Evolutionary conservation across 768 basidiomycete genomes (phyloP), one percentile per base, ranked within the genome.

Genomic region (Lyophyllum decastes): DNA sequence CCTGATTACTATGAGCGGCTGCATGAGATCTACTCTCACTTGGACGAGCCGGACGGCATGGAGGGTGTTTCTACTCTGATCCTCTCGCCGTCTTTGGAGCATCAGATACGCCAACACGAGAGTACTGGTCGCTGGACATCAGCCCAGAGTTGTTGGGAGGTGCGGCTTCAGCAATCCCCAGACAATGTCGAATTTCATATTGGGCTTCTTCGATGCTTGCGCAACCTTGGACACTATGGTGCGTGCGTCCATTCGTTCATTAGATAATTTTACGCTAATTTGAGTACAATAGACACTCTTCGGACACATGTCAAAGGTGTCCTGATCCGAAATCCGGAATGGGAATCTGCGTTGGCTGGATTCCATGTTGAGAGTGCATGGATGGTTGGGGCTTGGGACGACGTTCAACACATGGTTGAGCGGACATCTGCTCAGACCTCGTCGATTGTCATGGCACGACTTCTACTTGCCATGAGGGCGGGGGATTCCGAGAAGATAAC

Each of bases 11-110:
- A 94, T 68, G 97, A 98, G 66, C 85, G 87, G 17, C 77, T 99
- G 7, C 97, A 99, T 64, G 89, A 97, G 71, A 95, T 98, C 59
- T 99, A 99, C 70, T 89, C 96, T 12, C 85, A 95, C 55, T 79
- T 99, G 7, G 94, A 99, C 69, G 95, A 99, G 71, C 97, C 97
- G 0, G 97, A 99, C 73, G 97, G 97, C 16, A 99, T 99, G 97
- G 95, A 98, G 74, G 97, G 97, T 0, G 82, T 98, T 30, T 97
- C 97, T 0, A 86, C 90, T 6, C 75, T 90, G 64, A 90, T 98
- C 55, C 74, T 98, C 12, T 86, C 90, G 0, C 97, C 97, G 0
- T 92, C 92, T 2, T 72, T 98, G 47, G 93, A 98, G 62, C 94
- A 97, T 71, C 94, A 97, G 71, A 98, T 99, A 59, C 88, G 97